These are phyloP conservation scores for Leccinum fallax DNA, from an alignment of 1,284 basidiomycete genomes.

Conservation along the genomic window DNA sequence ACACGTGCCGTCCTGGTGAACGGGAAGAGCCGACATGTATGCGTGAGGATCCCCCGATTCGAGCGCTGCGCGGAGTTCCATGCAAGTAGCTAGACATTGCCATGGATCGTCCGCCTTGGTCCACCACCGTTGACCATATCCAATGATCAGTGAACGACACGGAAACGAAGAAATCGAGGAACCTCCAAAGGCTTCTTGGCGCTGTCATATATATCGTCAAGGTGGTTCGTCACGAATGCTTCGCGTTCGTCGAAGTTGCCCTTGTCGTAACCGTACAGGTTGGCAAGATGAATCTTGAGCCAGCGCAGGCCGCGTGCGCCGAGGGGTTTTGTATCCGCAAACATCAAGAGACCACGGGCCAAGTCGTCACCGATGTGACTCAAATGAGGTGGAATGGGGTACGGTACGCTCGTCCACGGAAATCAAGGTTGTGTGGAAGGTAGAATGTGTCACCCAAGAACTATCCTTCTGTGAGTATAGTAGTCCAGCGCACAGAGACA, in stretches of 20 bases:
- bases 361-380: slow-evolving; percentile 97
- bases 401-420: slow-evolving; percentile 91
- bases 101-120: slow-evolving; percentile 92
- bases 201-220: slow-evolving; percentile 83
- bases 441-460: slow-evolving; percentile 89
- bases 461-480: slow-evolving; percentile 38
- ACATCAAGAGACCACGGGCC: slow-evolving; percentile 86
- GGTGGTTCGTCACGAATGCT: slow-evolving; percentile 71
- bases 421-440: slow-evolving; percentile 97
- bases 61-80: slow-evolving; percentile 82
- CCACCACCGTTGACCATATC: slow-evolving; percentile 84
- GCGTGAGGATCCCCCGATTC: slow-evolving; percentile 72
- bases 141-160: slow-evolving; percentile 11
- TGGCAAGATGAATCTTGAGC: slow-evolving; percentile 94
- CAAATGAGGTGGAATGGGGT: slow-evolving; percentile 91
- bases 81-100: slow-evolving; percentile 94
- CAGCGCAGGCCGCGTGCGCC: slow-evolving; percentile 80
- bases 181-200: slow-evolving; percentile 86
- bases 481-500: neutral
- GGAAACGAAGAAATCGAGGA: slow-evolving; percentile 20
- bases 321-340: slow-evolving; percentile 81
- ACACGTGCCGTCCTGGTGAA: slow-evolving; percentile 99
- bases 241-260: slow-evolving; percentile 92
- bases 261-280: slow-evolving; percentile 95
- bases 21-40: slow-evolving; percentile 80